Conservation (phyloP, 2,329 filamentous ascomycete genomes). For the Fusarium sp. region DNA sequence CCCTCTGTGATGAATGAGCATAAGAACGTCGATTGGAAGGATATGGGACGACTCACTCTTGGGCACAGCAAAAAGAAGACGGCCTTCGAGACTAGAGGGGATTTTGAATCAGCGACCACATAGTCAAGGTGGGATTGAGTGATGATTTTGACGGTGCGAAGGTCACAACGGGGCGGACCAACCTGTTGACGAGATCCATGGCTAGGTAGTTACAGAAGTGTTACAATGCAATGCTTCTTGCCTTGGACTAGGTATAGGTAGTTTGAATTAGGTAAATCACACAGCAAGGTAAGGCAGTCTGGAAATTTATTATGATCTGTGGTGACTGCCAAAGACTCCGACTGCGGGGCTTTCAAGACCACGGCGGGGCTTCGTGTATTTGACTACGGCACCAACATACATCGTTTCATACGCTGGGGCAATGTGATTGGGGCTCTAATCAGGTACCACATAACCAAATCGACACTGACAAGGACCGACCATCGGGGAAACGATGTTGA, state of each 20-base stretch:
- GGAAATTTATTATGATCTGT: conserved; percentile 37
- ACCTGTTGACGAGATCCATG: conserved; percentile 67
- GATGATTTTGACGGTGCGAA: neutral
- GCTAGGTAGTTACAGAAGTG: conserved; percentile 8
- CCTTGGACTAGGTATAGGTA: neutral
- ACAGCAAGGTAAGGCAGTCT: conserved; percentile 13
- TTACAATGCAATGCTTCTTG: conserved; percentile 5
- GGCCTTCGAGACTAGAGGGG: conserved; percentile 79
- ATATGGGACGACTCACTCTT: conserved; percentile 77
- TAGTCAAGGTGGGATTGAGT: neutral
- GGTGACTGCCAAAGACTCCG: conserved; percentile 40
- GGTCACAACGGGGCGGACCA: conserved; percentile 40
- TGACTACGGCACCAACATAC: conserved; percentile 17
- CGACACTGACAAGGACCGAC: conserved; percentile 11
- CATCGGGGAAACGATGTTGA: conserved; percentile 6
- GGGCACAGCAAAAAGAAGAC: conserved; percentile 95
- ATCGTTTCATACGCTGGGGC: neutral
- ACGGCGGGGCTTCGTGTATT: conserved; percentile 36
- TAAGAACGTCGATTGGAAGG: neutral
- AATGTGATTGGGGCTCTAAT: conserved; percentile 24
- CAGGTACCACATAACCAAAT: conserved; percentile 26
- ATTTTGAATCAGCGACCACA: conserved; percentile 29
- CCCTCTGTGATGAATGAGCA: conserved; percentile 71
- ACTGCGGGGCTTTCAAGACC: conserved; percentile 40
- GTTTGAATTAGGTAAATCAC: conserved; percentile 20